Conservation (phyloP, 169 alveolate species). For the Plasmodium reichenowi region DNA sequence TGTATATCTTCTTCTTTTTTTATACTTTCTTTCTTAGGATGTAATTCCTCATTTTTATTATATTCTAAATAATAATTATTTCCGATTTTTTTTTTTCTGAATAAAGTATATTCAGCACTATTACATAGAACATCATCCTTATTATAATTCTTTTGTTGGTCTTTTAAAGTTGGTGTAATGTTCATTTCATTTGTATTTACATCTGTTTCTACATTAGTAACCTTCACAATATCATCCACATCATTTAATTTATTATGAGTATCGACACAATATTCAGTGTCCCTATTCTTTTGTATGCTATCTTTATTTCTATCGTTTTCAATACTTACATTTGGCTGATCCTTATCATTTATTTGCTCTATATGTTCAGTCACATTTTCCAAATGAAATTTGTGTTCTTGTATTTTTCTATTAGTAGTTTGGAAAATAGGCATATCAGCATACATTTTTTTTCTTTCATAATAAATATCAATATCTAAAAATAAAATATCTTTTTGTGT, state of each 20-base stretch:
- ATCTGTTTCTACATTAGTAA: neutral
- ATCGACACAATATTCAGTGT: too few species aligned
- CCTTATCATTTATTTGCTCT: neutral
- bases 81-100: neutral
- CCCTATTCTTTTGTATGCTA: too few species aligned
- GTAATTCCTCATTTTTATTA: neutral
- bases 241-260: too few species aligned
- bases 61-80: neutral
- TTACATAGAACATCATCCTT: too few species aligned
- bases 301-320: too few species aligned
- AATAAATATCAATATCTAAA: conserved; percentile 66
- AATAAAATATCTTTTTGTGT: conserved; percentile 25
- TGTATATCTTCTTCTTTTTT: neutral
- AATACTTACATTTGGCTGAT: neutral
- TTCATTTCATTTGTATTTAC: too few species aligned
- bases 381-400: neutral
- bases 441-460: conserved; percentile 20
- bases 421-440: conserved; percentile 24
- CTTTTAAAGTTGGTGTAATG: too few species aligned
- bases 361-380: neutral
- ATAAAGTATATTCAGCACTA: too few species aligned
- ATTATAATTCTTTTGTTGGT: too few species aligned
- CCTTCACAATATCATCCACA: too few species aligned
- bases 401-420: conserved; percentile 19
- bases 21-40: neutral